Conservation (phyloP, 2,329 filamentous ascomycete species). For the Alternaria sp. region DNA sequence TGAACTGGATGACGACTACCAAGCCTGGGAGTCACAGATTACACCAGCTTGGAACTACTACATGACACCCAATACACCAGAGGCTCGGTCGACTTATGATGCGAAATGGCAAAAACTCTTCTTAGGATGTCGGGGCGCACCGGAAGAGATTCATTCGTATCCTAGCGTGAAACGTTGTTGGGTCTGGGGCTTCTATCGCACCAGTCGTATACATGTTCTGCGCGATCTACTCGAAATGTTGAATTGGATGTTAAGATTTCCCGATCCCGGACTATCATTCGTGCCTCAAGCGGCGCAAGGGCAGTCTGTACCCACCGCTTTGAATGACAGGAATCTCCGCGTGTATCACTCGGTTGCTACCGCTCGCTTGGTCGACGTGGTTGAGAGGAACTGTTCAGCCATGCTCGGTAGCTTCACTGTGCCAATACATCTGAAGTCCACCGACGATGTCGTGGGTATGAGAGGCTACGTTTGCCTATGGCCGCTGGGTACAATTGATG, state of each 20-base stretch:
- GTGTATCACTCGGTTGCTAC: conserved; percentile 32
- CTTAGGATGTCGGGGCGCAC: conserved; percentile 34
- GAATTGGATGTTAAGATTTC: conserved; percentile 43
- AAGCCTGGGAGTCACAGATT: conserved; percentile 36
- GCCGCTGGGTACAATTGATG: conserved; percentile 40
- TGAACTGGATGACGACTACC: conserved; percentile 38
- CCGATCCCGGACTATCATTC: conserved; percentile 17
- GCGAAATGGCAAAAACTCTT: conserved; percentile 38
- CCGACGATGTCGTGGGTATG: conserved; percentile 38
- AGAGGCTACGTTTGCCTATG: conserved; percentile 41
- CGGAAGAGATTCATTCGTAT: conserved; percentile 40
- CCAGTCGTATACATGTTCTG: conserved; percentile 38
- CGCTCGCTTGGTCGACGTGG: conserved; percentile 30
- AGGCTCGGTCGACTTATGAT: conserved; percentile 30
- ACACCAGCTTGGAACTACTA: conserved; percentile 34
- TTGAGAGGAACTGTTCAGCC: conserved; percentile 38
- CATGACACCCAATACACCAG: conserved; percentile 34
- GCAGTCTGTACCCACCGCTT: conserved; percentile 3
- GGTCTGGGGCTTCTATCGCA: conserved; percentile 45
- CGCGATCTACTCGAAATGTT: conserved; percentile 43
- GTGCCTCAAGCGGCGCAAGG: conserved; percentile 3
- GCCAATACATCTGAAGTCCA: conserved; percentile 34
- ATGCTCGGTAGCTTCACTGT: conserved; percentile 39
- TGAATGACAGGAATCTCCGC: conserved; percentile 30
- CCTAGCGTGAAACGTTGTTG: conserved; percentile 34